Conservation (phyloP, 2,329 filamentous ascomycete genomes). For the Alternaria ethzedia region DNA sequence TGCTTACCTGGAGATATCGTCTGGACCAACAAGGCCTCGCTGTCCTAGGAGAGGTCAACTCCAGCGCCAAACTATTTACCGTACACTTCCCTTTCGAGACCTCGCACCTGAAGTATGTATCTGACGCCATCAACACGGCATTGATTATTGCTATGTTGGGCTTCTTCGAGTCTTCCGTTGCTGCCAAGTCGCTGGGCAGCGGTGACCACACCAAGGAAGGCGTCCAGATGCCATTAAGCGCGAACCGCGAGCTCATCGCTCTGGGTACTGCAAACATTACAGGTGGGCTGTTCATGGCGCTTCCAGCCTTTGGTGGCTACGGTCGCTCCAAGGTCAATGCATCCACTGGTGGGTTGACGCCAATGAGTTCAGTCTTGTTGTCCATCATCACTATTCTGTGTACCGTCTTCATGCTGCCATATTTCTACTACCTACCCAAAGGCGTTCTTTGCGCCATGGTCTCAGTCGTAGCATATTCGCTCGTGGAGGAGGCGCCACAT, state of each 20-base stretch:
- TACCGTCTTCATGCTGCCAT: constrained; percentile 82
- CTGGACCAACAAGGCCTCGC: constrained; percentile 84
- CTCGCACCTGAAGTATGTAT: constrained; percentile 79
- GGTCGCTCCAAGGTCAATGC: constrained; percentile 95
- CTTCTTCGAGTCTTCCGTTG: constrained; percentile 98
- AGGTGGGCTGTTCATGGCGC: constrained; percentile 87
- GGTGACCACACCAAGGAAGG: constrained; percentile 62
- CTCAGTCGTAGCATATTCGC: constrained; percentile 89
- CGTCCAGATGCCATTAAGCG: constrained; percentile 82
- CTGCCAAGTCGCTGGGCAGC: constrained; percentile 79
- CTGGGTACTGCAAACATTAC: constrained; percentile 90
- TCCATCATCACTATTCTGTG: constrained; percentile 82
- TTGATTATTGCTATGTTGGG: constrained; percentile 93
- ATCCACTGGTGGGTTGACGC: constrained; percentile 87
- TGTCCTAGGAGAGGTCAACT: constrained; percentile 81
- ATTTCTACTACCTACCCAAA: constrained; percentile 97
- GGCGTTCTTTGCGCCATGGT: constrained; percentile 93
- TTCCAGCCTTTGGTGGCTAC: constrained; percentile 95
- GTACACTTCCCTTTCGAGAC: constrained; percentile 86
- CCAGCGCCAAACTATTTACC: constrained; percentile 73
- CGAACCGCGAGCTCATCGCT: constrained; percentile 92
- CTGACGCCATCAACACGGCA: constrained; percentile 85
- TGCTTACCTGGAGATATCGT: constrained; percentile 75
- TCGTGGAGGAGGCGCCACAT: constrained; percentile 93
- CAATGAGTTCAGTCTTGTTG: constrained; percentile 90